Percentiles rank a stretch among this genome's conserved stretches.
Conservation (phyloP, 208 protist species). For the Leishmania gerbilli region DNA sequence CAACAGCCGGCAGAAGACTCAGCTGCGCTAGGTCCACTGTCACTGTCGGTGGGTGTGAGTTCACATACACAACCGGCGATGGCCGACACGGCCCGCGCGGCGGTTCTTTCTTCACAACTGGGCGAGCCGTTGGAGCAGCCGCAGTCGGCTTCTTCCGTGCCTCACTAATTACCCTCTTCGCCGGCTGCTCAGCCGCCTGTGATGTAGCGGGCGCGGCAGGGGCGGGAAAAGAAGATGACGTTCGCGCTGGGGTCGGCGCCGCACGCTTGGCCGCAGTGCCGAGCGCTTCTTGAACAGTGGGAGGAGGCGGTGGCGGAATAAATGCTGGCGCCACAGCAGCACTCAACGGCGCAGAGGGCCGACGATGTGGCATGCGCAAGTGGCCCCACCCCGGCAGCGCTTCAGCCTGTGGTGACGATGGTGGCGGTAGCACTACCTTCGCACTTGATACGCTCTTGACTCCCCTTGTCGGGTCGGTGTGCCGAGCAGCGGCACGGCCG, state of each 20-base stretch:
- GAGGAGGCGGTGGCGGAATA: conserved; percentile 3
- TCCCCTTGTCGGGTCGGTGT: conserved; percentile 6
- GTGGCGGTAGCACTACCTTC: background rate
- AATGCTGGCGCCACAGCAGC: background rate
- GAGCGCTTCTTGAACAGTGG: background rate
- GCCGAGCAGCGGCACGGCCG: background rate
- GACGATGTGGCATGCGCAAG: conserved; percentile 26
- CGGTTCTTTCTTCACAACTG: conserved; percentile 12
- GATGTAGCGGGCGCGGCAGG: background rate
- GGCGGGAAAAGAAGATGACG: background rate
- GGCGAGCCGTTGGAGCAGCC: background rate
- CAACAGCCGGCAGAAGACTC: background rate
- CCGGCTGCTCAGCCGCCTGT: background rate
- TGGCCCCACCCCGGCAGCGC: conserved; percentile 21
- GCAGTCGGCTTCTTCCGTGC: background rate
- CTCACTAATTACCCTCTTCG: background rate
- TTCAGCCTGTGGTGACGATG: conserved; percentile 17
- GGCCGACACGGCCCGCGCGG: background rate
- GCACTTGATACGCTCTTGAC: conserved; percentile 2
- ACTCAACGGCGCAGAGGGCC: background rate
- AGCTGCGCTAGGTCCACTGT: background rate
- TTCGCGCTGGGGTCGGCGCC: background rate
- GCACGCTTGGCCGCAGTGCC: background rate
- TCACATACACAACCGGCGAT: background rate
- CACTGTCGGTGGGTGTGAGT: background rate